Conservation (phyloP, 768 basidiomycete species). For the Psilocybe sp. region DNA sequence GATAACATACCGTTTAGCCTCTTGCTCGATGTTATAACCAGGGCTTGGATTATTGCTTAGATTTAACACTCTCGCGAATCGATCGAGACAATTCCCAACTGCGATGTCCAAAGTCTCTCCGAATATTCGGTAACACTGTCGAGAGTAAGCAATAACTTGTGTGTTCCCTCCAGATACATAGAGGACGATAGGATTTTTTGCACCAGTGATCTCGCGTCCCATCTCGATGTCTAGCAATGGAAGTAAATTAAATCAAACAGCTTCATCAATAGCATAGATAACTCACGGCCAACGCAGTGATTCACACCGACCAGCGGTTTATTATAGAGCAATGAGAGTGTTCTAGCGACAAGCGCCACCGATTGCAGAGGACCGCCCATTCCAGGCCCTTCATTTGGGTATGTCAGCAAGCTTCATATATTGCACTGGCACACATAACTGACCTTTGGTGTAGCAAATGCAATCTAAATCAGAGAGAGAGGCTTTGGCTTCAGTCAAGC, state of each 20-base stretch:
- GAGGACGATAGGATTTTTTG: conserved; percentile 92
- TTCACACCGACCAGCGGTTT: conserved; percentile 98
- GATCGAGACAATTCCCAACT: conserved; percentile 97
- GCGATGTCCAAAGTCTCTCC: conserved; percentile 99
- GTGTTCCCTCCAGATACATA: conserved; percentile 99
- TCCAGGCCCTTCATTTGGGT: conserved; percentile 72
- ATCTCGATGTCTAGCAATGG: conserved; percentile 87
- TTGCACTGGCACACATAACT: background rate
- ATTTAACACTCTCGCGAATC: conserved; percentile 93
- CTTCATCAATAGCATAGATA: background rate
- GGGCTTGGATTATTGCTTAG: conserved; percentile 95
- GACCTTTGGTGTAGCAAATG: conserved; percentile 97
- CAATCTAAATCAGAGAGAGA: conserved; percentile 83
- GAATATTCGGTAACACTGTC: conserved; percentile 96
- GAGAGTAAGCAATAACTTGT: conserved; percentile 98
- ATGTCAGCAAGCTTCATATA: background rate
- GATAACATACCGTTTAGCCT: conserved; percentile 76
- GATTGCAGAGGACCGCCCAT: conserved; percentile 98
- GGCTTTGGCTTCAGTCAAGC: conserved; percentile 63
- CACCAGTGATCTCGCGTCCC: conserved; percentile 92
- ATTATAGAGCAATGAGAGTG: conserved; percentile 78
- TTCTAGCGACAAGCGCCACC: conserved; percentile 90
- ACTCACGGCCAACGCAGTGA: conserved; percentile 95
- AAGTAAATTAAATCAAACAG: background rate
- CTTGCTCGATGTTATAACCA: conserved; percentile 96